Evolutionary conservation across 495 filamentous ascomycete genomes (phyloP).

Genomic region (Neurospora sp.): DNA sequence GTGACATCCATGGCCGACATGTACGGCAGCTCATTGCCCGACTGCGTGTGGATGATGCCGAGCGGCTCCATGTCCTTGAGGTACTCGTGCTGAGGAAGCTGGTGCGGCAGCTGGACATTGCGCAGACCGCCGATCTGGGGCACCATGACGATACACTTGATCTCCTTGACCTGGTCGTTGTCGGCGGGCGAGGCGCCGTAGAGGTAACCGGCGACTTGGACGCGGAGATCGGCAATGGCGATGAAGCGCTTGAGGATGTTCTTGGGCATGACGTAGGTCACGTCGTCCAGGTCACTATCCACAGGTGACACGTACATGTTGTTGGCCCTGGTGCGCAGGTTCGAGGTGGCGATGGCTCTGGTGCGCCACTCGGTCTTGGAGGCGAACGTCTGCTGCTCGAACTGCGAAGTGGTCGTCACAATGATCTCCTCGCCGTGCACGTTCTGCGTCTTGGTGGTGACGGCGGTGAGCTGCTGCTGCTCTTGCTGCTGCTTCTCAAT

Average conservation of each 20-base stretch:
- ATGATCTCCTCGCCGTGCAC: slow-evolving; percentile 96
- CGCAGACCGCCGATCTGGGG: slow-evolving; percentile 93
- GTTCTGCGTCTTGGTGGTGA: slow-evolving; percentile 97
- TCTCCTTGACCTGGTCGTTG: slow-evolving; percentile 94
- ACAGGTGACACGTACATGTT: slow-evolving; percentile 98
- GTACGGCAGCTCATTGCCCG: slow-evolving; percentile 88
- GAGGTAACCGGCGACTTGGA: slow-evolving; percentile 91
- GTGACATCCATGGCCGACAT: slow-evolving; percentile 94
- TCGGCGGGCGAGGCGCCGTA: slow-evolving; percentile 90
- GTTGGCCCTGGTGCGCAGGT: slow-evolving; percentile 88
- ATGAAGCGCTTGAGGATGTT: slow-evolving; percentile 99
- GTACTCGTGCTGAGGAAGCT: slow-evolving; percentile 87
- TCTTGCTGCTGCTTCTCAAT: slow-evolving; percentile 99
- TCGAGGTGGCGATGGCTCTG: slow-evolving; percentile 89
- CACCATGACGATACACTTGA: slow-evolving; percentile 92
- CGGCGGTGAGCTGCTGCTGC: slow-evolving; percentile 90
- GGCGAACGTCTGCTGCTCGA: slow-evolving; percentile 93
- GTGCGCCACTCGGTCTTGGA: slow-evolving; percentile 99
- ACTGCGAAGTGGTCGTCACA: slow-evolving; percentile 94
- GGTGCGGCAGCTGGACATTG: slow-evolving; percentile 83
- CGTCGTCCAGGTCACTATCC: slow-evolving; percentile 71
- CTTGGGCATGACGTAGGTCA: slow-evolving; percentile 97
- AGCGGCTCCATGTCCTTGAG: slow-evolving; percentile 82
- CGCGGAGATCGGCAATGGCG: slow-evolving; percentile 90
- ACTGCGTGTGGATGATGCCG: slow-evolving; percentile 90